Base-by-base conservation (phyloP, 78 protist species). In the slime mould (Dictyostelium discoideum) region DNA sequence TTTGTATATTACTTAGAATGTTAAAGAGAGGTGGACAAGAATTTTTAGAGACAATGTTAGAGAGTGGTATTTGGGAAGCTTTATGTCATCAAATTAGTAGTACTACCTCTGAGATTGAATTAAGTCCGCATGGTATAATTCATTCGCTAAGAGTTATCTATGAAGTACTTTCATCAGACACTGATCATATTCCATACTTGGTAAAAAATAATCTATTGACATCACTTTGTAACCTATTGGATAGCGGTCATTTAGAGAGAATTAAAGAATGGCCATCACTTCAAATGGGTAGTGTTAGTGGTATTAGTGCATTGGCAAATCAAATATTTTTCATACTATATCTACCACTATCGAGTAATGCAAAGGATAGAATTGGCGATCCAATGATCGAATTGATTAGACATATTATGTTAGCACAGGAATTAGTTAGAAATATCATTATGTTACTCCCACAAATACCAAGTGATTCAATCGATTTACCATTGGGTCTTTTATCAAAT, bases 41-140 rank as follows among this genome's bases (percentile, higher is more conserved):
- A 20, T 79, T 92, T 46, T 29, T 84, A 10, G 96, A 93, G 5
- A 74, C 50, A 2, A 22, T 93, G 20, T 24, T 57, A 32, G 96
- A 78, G 11, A 32, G 65, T 80, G 96, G 96, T 72, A 50, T 93
- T n/a, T 93, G 96, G 96, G 96, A 93, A 39, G 50, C 86, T 1
- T n/a, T 93, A 29, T 93, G 92, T 42, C 92, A 85, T 85, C 96
- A 92, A 48, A 77, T 92, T 46, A 85, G 42, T 54, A 14, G 37
- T 5, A n/a, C 48, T n/a, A 92, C 90, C 2, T 46, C 74, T 32
- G 86, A 78, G 14, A 39, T 60, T 16, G 96, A 93, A 26, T 39
- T 93, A 24, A 76, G 86, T 7, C 96, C 96, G 37, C 42, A 20
- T 24, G 96, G 96, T 24, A 26, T 93, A 22, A 83, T 85, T 37